These are phyloP conservation scores for Vicia faba DNA, from an alignment of 306 rosid species.

Conservation along the genomic window DNA sequence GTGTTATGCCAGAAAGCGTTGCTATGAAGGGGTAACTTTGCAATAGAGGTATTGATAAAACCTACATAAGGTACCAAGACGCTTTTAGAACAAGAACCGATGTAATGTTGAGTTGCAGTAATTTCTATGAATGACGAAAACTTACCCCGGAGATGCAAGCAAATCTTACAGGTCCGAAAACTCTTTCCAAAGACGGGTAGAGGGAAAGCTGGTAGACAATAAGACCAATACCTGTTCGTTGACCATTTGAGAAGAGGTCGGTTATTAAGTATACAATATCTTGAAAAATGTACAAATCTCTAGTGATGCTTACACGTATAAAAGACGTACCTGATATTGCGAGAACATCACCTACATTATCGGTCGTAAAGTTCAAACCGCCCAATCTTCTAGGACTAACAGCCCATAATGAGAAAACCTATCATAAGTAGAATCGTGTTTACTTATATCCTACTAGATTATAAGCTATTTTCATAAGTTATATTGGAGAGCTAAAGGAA, in stretches of 20 bases:
- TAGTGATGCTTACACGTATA: background rate
- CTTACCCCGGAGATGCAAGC: conserved; percentile 63
- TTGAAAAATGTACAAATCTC: background rate
- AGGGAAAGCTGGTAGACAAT: conserved; percentile 55
- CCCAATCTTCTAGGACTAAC: conserved; percentile 70
- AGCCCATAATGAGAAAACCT: conserved; percentile 90
- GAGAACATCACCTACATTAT: conserved; percentile 66
- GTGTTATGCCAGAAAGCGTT: conserved; percentile 51
- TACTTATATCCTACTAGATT: background rate
- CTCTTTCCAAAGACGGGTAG: conserved; percentile 54
- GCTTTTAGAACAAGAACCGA: background rate
- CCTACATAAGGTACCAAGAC: conserved; percentile 41
- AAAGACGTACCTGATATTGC: conserved; percentile 61
- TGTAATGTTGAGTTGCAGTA: conserved; percentile 5
- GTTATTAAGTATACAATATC: background rate
- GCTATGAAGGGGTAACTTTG: conserved; percentile 64
- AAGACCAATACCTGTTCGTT: conserved; percentile 58
- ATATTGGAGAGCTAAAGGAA: too few species aligned
- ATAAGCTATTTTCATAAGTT: too few species aligned
- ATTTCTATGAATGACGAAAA: conserved; percentile 3
- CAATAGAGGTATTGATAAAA: conserved; percentile 63
- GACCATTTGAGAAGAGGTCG: background rate
- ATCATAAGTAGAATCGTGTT: background rate
- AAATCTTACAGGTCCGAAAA: conserved; percentile 49
- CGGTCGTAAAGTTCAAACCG: conserved; percentile 61